Percentiles rank a stretch among this genome's conserved stretches.
Conservation (phyloP, 2,329 filamentous ascomycete genomes). For the Epicoccum nigrum region DNA sequence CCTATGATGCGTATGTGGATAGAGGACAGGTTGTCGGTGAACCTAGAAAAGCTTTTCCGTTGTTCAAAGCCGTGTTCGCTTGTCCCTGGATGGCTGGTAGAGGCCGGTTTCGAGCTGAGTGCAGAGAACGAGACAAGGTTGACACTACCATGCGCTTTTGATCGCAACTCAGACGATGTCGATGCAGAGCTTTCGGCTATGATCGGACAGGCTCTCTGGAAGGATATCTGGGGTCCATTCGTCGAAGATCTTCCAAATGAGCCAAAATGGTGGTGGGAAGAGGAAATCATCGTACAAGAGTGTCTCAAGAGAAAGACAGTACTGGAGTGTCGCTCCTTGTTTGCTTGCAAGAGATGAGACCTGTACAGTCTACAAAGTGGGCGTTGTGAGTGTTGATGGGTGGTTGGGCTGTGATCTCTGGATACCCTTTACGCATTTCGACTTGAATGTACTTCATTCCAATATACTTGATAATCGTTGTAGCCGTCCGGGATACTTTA, state of each 20-base stretch:
- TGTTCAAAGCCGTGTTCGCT: conserved; percentile 65
- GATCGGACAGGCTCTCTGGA: conserved; percentile 47
- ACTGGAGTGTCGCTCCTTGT: conserved; percentile 47
- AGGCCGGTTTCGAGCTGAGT: conserved; percentile 56
- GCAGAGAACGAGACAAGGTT: conserved; percentile 31
- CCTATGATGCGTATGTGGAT: conserved; percentile 66
- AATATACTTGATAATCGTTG: background rate
- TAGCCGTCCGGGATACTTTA: background rate
- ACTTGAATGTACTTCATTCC: background rate
- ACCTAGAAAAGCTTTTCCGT: conserved; percentile 64
- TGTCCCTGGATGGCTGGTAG: conserved; percentile 65
- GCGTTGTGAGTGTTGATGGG: background rate
- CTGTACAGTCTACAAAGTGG: too few species aligned
- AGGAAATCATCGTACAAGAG: conserved; percentile 45
- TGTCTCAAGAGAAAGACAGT: conserved; percentile 44
- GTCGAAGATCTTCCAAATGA: conserved; percentile 40
- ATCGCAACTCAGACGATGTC: conserved; percentile 24
- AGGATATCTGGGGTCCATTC: conserved; percentile 46
- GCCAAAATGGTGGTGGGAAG: conserved; percentile 49
- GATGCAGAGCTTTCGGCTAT: conserved; percentile 42
- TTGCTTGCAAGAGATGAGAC: conserved; percentile 40
- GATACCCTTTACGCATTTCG: conserved; percentile 14
- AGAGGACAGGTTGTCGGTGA: conserved; percentile 64
- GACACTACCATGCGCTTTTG: conserved; percentile 41
- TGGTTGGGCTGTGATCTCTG: conserved; percentile 8